These are phyloP conservation scores for Cystofilobasidium macerans DNA, from an alignment of 768 basidiomycete genomes.

Conservation along the genomic window DNA sequence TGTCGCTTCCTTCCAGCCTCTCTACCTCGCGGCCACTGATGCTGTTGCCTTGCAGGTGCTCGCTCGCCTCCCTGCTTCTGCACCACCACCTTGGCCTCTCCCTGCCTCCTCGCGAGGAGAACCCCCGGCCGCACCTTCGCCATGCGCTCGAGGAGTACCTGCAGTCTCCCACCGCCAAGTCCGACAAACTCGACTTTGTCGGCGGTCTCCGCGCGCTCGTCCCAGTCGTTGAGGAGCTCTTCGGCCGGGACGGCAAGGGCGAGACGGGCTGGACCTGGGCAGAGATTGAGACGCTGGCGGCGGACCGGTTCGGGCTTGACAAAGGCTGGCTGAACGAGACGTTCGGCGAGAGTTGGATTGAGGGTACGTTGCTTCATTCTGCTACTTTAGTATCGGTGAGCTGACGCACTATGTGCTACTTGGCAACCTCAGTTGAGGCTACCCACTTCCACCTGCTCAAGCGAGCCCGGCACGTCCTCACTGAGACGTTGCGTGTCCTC, in stretches of 20 bases:
- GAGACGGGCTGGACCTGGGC: constrained; percentile 59
- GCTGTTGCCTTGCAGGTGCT: neutral
- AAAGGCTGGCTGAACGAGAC: constrained; percentile 51
- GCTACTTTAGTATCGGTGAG: neutral
- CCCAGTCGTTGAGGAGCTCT: constrained; percentile 39
- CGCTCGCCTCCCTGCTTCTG: neutral
- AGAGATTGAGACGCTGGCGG: constrained; percentile 46
- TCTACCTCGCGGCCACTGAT: too few species aligned
- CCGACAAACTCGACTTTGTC: neutral
- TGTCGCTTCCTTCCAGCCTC: too few species aligned
- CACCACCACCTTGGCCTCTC: neutral
- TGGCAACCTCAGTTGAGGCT: constrained; percentile 52
- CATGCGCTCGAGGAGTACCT: constrained; percentile 14
- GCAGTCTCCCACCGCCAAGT: too few species aligned
- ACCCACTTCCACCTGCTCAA: constrained; percentile 72
- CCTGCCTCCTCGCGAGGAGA: neutral
- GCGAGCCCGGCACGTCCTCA: constrained; percentile 66
- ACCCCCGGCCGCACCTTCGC: neutral
- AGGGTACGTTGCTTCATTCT: constrained; percentile 46
- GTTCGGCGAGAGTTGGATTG: constrained; percentile 61
- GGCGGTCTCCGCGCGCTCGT: constrained; percentile 42
- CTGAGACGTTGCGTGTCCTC: constrained; percentile 70
- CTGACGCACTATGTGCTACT: neutral
- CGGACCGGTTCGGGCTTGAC: constrained; percentile 51
- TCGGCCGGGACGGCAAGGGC: constrained; percentile 35